phyloP scores from a whole-genome alignment of 2,329 filamentous ascomycete genomes.

The Alternaria sp. region DNA sequence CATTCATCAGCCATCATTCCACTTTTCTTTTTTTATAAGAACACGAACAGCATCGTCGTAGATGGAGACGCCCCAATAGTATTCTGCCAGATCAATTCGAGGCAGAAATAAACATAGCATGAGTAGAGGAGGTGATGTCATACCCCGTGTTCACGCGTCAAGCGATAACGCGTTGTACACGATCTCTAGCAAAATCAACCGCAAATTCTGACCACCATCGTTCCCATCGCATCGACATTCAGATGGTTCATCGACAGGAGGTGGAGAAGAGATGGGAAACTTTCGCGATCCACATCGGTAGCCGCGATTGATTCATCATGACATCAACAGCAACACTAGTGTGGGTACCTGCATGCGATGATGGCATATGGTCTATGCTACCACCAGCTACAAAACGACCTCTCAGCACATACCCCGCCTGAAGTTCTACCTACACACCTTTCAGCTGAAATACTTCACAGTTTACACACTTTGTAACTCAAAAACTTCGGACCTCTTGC shows the following conservation, averaged over 20 bases:
- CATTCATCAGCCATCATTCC: not conserved
- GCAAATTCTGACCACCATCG: not conserved
- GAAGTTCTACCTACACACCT: not conserved
- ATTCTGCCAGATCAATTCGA: not conserved
- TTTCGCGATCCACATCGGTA: constrained; percentile 2
- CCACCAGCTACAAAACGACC: not conserved
- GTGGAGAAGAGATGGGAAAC: not conserved
- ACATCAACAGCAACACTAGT: constrained; percentile 16
- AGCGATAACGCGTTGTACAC: constrained; percentile 4
- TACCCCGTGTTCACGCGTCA: constrained; percentile 13
- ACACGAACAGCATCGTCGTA: not conserved
- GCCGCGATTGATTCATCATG: constrained; percentile 19
- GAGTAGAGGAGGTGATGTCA: constrained; percentile 6
- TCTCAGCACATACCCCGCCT: not conserved
- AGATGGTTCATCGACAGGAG: not conserved
- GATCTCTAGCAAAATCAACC: not conserved
- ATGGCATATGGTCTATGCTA: constrained; percentile 5
- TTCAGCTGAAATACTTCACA: not conserved
- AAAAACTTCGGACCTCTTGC: not conserved
- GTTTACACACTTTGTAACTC: not conserved
- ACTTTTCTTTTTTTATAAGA: not conserved
- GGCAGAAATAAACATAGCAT: not conserved
- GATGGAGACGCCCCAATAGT: not conserved
- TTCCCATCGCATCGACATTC: not conserved
- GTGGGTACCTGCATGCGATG: constrained; percentile 12